These are phyloP conservation scores for Areca catechu DNA, from an alignment of 176 grass and related monocot species.

Conservation along the genomic window DNA sequence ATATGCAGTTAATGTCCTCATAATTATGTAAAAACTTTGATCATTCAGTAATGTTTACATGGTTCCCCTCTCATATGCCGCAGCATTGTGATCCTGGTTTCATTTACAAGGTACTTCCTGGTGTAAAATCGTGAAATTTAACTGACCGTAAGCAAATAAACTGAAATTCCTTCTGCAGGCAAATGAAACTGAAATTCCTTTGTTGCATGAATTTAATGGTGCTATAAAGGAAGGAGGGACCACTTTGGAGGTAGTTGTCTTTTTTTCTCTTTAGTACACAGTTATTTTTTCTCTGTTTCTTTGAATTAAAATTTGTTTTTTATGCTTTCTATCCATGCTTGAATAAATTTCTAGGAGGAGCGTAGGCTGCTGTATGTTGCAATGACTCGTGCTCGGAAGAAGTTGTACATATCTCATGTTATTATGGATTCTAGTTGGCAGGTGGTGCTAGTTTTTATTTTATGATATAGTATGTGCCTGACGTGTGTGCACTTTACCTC, in stretches of 20 bases:
- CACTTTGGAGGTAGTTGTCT: slow-evolving; percentile 46
- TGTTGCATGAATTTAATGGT: slow-evolving; percentile 80
- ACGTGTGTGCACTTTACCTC: too few species aligned
- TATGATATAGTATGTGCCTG: neutral
- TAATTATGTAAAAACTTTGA: too few species aligned
- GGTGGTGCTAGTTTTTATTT: slow-evolving; percentile 29
- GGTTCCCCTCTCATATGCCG: too few species aligned
- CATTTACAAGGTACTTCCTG: too few species aligned
- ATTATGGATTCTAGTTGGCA: slow-evolving; percentile 74
- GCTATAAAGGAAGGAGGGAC: slow-evolving; percentile 38
- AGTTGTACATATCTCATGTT: slow-evolving; percentile 68
- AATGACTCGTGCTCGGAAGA: slow-evolving; percentile 88
- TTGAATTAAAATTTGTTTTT: slow-evolving; percentile 9
- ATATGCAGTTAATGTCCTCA: too few species aligned
- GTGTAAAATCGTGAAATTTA: too few species aligned
- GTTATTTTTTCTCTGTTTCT: slow-evolving; percentile 4
- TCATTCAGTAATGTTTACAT: too few species aligned
- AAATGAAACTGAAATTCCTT: slow-evolving; percentile 90
- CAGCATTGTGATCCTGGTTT: too few species aligned
- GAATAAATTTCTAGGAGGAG: slow-evolving; percentile 56
- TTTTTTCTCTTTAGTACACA: neutral
- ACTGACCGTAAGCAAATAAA: slow-evolving; percentile 55
- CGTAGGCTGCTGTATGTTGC: slow-evolving; percentile 89
- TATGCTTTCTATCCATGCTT: slow-evolving; percentile 3
- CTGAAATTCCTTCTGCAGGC: slow-evolving; percentile 76